Evolutionary conservation across 495 filamentous ascomycete species (phyloP), one percentile per base, ranked within the genome.

Genomic region (Cercophora newfieldiana): DNA sequence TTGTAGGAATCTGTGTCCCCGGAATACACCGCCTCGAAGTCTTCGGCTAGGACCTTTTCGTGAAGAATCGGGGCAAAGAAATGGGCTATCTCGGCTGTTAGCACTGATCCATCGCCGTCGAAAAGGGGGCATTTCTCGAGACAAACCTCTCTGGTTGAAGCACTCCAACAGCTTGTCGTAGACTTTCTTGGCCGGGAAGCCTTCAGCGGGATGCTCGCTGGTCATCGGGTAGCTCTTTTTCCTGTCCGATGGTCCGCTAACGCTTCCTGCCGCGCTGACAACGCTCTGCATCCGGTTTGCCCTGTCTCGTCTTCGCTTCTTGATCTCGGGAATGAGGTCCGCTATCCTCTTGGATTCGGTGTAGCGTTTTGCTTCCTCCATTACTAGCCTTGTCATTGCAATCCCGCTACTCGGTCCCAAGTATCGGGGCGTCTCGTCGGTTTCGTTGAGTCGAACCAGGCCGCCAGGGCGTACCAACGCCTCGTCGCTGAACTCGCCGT

Each of bases 381-480:
- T 96, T 28, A 98, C 90, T 70, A 97, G 79, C 33, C 94, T 87
- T 19, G 93, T 94, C 79, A 98, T 94, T 66, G 91, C 92, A 73
- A 96, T 94, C 65, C 94, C 94, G 74, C 94, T 97, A 12, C 92
- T 94, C 12, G 94, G 88, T 0, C 94, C 94, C 14, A 98, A 82
- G 71, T 93, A 98, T 64, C 93, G 89, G 12, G 92, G 82, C 18
- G 85, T 86, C 74, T 95, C 93, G 69, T 95, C 91, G 53, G 88
- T 87, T 66, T 93, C 89, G 63, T 88, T 85, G 55, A 97, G 87
- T 21, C 87, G 88, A 63, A 97, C 92, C 65, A 93, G 83, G 31
- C 92, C 93, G 50, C 90, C 90, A 12, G 88, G 89, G 7, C 91
- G 89, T 54, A 97, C 87, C 74, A 96, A 89, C 61, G 91, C 85